Base-by-base conservation (phyloP, 495 filamentous ascomycete genomes). In the Pyrenopolyporus hunteri region DNA sequence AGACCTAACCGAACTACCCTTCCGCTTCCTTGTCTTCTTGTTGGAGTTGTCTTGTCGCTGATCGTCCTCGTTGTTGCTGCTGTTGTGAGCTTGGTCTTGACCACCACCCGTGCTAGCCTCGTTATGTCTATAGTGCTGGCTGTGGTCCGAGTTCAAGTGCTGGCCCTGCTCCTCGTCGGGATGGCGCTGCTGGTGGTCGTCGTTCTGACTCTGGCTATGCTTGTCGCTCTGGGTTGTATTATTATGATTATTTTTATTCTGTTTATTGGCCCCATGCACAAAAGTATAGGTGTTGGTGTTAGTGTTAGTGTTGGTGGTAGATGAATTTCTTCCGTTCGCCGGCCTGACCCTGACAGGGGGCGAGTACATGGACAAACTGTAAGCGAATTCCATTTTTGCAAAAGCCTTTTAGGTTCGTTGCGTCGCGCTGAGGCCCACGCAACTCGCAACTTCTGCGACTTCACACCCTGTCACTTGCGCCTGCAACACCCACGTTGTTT, bases 21-120 rank as follows among this genome's bases (percentile, higher is more conserved):
- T 75, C 56, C 73, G 70, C 37, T 76, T 70, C 64, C 71, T 75
- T 36, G 69, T 63, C 57, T 72, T 70, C 40, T 47, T 59, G 16
- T 45, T n/a, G n/a, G n/a, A 57, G 42, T 32, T 17, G 13, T 33
- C 28, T 3, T 44, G 50, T 14, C 45, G 37, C 7, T 19, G 44
- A 23, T 55, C 20, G 16, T 46, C 46, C 9, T 57, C 52, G 47
- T 45, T 45, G 49, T 16, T 45, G 14, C 22, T 52, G 36, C 32
- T 49, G n/a, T 19, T 63, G 29, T 43, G 26, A 49, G 22, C 14
- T 6, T 45, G 42, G 28, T 45, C 42, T 45, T n/a, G n/a, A n/a
- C n/a, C n/a, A n/a, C n/a, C n/a, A n/a, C 23, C 42, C 14, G 42
- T 17, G 13, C 42, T 23, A 23, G 1, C 2, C 14, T 28, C 23